A percentile compares a stretch with the other conserved stretches of the same genome.
Conservation (phyloP, 2,329 filamentous ascomycete genomes). For the Ceratocystis papillata region DNA sequence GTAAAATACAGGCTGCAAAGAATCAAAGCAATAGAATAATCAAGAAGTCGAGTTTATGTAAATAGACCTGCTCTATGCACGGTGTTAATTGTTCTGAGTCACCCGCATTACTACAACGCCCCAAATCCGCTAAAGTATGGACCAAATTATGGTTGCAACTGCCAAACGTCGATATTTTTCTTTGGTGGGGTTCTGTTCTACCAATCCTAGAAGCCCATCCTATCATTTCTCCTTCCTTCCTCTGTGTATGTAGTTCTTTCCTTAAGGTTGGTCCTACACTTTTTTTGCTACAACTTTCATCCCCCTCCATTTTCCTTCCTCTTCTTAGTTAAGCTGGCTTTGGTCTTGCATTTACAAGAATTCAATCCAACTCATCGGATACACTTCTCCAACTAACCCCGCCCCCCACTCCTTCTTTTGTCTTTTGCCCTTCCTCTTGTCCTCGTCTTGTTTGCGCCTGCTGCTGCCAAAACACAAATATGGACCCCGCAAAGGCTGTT, state of each 20-base stretch:
- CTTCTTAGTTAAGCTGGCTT: not conserved
- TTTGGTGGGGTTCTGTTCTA: slow-evolving; percentile 14
- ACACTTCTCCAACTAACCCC: not conserved
- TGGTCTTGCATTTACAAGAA: not conserved
- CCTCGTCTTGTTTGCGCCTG: not conserved
- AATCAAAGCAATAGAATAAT: too few species aligned
- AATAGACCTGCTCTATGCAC: not conserved
- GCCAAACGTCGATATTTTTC: slow-evolving; percentile 8
- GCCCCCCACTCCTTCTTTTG: not conserved
- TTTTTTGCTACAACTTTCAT: not conserved
- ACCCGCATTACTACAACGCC: not conserved
- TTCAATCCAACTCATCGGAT: not conserved
- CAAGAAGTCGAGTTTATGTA: too few species aligned
- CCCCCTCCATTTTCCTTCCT: slow-evolving; percentile 3
- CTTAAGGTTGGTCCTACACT: not conserved
- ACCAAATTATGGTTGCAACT: slow-evolving; percentile 2
- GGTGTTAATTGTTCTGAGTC: not conserved
- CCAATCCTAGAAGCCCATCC: not conserved
- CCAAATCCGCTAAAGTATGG: not conserved
- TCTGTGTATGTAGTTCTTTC: not conserved
- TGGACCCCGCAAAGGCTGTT: slow-evolving; percentile 42
- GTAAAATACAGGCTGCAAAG: too few species aligned
- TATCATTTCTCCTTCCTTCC: not conserved
- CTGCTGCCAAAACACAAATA: slow-evolving; percentile 27
- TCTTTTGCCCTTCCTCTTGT: not conserved